phyloP scores from a whole-genome alignment of 495 filamentous ascomycete species.

The Penicillium dipodomyicola region DNA sequence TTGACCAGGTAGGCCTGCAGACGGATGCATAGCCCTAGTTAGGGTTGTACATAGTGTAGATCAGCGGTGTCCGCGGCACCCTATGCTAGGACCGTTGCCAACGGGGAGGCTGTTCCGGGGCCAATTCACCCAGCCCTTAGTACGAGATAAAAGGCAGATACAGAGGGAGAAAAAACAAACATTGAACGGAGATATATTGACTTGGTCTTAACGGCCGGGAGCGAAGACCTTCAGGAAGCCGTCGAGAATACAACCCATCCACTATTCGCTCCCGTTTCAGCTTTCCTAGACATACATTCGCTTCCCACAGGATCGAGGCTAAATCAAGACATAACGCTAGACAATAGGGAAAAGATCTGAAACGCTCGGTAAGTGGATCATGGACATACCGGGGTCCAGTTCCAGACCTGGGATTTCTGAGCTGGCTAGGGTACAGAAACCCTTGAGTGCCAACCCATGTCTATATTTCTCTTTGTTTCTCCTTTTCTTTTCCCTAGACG shows the following conservation, averaged over 20 bases:
- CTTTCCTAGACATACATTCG: conserved; percentile 3
- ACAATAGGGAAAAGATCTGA: conserved; percentile 25
- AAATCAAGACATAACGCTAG: conserved; percentile 12
- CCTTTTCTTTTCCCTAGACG: neutral
- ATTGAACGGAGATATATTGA: neutral
- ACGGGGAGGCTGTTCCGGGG: conserved; percentile 4
- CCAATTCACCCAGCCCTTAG: neutral
- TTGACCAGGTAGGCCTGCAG: conserved; percentile 8
- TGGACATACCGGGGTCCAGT: conserved; percentile 8
- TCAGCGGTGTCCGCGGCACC: neutral
- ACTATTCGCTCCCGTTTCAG: conserved; percentile 10
- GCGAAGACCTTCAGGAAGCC: conserved; percentile 6
- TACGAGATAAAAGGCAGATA: neutral
- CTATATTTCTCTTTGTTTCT: conserved; percentile 5
- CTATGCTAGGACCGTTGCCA: conserved; percentile 7
- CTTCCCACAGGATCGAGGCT: conserved; percentile 16
- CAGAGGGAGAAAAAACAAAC: neutral
- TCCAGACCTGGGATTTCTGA: conserved; percentile 22
- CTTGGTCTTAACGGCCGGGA: neutral
- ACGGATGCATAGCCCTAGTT: conserved; percentile 2
- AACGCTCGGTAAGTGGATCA: conserved; percentile 29
- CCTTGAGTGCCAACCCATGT: conserved; percentile 21
- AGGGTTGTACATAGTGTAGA: conserved; percentile 17
- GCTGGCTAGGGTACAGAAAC: conserved; percentile 25
- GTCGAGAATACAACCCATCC: conserved; percentile 6